Evolutionary conservation across 768 basidiomycete genomes (phyloP), one percentile per base, ranked within the genome.

Genomic region (Leccinum disarticulatum): DNA sequence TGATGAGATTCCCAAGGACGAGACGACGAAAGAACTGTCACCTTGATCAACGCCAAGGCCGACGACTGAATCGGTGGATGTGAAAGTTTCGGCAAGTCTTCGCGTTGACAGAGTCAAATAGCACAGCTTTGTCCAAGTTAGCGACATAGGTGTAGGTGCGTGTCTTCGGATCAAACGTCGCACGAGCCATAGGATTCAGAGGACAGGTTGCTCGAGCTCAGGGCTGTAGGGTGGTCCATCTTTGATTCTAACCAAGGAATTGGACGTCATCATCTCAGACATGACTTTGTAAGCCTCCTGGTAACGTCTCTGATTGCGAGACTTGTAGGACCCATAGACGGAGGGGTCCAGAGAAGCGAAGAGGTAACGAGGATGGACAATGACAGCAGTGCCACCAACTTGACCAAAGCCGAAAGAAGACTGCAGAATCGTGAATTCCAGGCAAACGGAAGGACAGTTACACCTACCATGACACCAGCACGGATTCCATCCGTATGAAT

Each of bases 391-490:
- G 56, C 97, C 97, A 55, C 97, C 97, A 62, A 98, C 96, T 83
- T 98, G 97, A 68, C 97, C 95, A 79, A 98, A 98, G 63, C 97
- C 96, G 76, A 96, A 96, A 14, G 93, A 95, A 1, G 93, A 95
- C 87, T 93, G 64, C 27, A 55, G 46, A 51, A 50, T 4, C 7
- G 9, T 68, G 13, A 65, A 54, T 38, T 30, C 1, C 2, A 2
- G 4, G 28, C 3, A 31, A 17, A 56, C 28, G 9, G 43, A 19
- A n/a, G 4, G 33, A n/a, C 10, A 49, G 55, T n/a, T 43, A 30
- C 30, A 74, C 83, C 19, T 66, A 90, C 90, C 93, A 94, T 91
- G 57, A 90, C 81, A 69, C 91, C 93, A 47, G 90, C 91, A 25
- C 86, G 86, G 65, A 98, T 87, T 61, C 93, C 91, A 66, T 98